Evolutionary conservation across 768 basidiomycete species (phyloP), one percentile per base, ranked within the genome.

Genomic region (Wakefieldia striispora): DNA sequence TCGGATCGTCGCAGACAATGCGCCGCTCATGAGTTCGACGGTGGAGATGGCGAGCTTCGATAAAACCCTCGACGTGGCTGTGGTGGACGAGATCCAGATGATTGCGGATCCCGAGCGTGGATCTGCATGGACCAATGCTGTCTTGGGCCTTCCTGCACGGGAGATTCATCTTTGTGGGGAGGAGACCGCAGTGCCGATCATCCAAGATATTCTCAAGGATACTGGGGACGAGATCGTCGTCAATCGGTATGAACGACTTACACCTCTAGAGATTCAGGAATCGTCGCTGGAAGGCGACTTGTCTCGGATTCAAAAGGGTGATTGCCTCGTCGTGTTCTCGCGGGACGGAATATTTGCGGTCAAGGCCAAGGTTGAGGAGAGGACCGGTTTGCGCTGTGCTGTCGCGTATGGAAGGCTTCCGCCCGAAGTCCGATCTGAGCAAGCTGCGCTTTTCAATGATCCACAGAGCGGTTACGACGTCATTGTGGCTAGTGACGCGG

Each of bases 1-100:
- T 50, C 82, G 85, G 60, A 75, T 89, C 26, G 80, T 95, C 19
- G 72, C 74, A 9, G 73, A 73, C 1, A 58, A 74, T 7, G 83
- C 83, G 0, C 68, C 75, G 0, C 66, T 97, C 33, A 50, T 76
- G n/a, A 86, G 85, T 62, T 93, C 90, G 65, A 99, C 97, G 3
- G 87, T 97, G 57, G 97, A 99, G 75, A 99, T 98, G 95, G 66
- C 88, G 29, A 72, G 75, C 6, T 55, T 72, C 10, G 53, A 55
- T 2, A 54, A 41, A 16, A 51, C 51, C 4, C 73, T 71, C 47
- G 91, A 95, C 44, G 92, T 98, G 20, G 94, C 84, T 0, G 94
- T 99, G 40, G 75, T 99, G 39, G 97, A 97, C 66, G 95, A 98
- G 72, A 97, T 99, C 41, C 97, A 98, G 72, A 88, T 98, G 88